Evolutionary conservation across 2,329 filamentous ascomycete genomes (phyloP).

Genomic region (Achaetomium macrosporum): DNA sequence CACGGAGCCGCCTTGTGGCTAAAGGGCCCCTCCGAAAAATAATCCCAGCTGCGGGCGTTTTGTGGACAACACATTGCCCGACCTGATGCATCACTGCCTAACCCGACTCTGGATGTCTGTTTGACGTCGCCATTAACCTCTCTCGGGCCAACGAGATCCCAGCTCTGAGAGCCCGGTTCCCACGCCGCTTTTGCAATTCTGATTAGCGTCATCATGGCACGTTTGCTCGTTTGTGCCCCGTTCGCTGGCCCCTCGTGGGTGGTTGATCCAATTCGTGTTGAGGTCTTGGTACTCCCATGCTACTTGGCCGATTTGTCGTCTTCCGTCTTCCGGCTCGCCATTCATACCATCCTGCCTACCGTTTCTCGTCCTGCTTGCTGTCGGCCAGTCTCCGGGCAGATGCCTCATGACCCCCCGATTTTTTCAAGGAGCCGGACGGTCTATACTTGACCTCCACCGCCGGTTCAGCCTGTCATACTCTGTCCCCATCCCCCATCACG

Average conservation of each 20-base stretch:
- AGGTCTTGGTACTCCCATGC: constrained; percentile 12
- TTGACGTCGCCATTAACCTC: constrained; percentile 20
- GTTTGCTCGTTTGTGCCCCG: constrained; percentile 29
- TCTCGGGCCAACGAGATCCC: constrained; percentile 23
- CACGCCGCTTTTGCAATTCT: constrained; percentile 30
- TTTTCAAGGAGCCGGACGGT: constrained; percentile 14
- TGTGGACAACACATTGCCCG: constrained; percentile 27
- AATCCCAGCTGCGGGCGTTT: constrained; percentile 16
- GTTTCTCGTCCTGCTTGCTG: constrained; percentile 12
- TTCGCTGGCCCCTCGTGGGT: constrained; percentile 2
- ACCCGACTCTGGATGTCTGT: constrained; percentile 24
- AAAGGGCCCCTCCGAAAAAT: constrained; percentile 14
- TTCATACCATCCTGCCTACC: constrained; percentile 11
- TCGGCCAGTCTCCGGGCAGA: constrained; percentile 11
- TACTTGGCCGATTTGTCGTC: constrained; percentile 11
- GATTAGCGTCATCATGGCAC: constrained; percentile 32
- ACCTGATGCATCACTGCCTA: constrained; percentile 27
- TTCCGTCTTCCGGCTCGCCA: constrained; percentile 3
- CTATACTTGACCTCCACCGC: constrained; percentile 14
- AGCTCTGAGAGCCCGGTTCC: constrained; percentile 21
- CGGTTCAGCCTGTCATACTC: constrained; percentile 20
- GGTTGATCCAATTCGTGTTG: constrained; percentile 15
- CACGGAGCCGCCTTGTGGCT: constrained; percentile 3
- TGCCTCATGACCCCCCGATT: constrained; percentile 21
- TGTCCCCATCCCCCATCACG: constrained; percentile 18